phyloP scores from a whole-genome alignment of 306 rosid genomes.

The Prunus padus region DNA sequence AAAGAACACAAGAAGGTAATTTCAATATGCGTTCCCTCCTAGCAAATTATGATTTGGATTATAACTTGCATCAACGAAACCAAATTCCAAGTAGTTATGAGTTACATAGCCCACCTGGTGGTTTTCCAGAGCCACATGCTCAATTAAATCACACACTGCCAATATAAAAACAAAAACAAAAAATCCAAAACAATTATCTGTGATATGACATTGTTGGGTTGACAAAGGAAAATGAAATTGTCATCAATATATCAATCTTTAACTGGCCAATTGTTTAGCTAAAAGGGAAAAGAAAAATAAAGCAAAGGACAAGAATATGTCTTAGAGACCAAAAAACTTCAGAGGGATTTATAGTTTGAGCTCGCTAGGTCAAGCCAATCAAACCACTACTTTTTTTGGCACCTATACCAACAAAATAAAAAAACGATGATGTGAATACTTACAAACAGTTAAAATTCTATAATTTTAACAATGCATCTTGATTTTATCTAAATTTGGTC shows the following conservation, averaged over 20 bases:
- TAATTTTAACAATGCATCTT: neutral
- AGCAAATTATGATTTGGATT: neutral
- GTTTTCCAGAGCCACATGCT: neutral
- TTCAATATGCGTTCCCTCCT: neutral
- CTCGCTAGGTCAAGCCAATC: neutral
- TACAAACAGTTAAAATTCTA: neutral
- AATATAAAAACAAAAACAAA: neutral
- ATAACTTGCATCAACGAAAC: neutral
- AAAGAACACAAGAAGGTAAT: neutral
- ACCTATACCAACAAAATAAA: neutral
- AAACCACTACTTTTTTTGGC: too few relatives aligned
- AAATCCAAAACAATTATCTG: too few relatives aligned
- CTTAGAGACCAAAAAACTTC: too few relatives aligned
- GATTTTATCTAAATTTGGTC: neutral
- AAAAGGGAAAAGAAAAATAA: neutral
- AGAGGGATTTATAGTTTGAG: neutral
- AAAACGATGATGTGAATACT: neutral
- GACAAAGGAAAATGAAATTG: constrained; percentile 11
- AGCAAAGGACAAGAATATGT: neutral
- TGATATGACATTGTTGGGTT: neutral
- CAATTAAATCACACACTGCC: neutral
- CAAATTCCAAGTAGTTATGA: too few relatives aligned
- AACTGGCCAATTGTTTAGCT: neutral
- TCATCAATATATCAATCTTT: neutral
- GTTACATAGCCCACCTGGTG: neutral